A percentile compares a stretch with the other conserved stretches of the same genome.
Evolutionary conservation across 208 protist genomes (phyloP).

Genomic region (Crithidia fasciculata): DNA sequence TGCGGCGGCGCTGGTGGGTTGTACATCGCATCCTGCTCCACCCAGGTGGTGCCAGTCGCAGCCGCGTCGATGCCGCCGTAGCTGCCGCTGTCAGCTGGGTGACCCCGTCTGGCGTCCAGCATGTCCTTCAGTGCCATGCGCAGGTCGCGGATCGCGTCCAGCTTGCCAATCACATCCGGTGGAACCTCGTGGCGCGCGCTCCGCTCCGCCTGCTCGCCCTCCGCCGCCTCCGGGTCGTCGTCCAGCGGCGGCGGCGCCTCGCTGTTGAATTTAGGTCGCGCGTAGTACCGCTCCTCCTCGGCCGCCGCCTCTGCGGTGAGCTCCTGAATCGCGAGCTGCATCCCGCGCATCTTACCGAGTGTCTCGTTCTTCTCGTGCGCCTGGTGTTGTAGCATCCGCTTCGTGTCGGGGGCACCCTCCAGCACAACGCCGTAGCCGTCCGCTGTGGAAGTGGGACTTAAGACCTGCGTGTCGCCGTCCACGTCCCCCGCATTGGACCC

Average conservation of each 20-base stretch:
- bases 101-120: constrained; percentile 21
- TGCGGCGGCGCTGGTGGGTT: constrained; percentile 44
- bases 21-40: constrained; percentile 23
- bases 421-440: constrained; percentile 15
- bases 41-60: constrained; percentile 12
- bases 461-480: background rate
- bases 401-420: constrained; percentile 13
- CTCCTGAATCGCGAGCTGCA: constrained; percentile 52
- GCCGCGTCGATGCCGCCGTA: constrained; percentile 18
- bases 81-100: background rate
- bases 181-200: background rate
- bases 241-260: background rate
- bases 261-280: background rate
- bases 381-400: constrained; percentile 23
- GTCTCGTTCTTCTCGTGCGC: constrained; percentile 39
- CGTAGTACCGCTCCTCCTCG: constrained; percentile 30
- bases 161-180: constrained; percentile 10
- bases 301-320: constrained; percentile 38
- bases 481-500: background rate
- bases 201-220: background rate
- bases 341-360: constrained; percentile 51
- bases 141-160: constrained; percentile 29
- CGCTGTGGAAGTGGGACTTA: background rate
- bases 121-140: constrained; percentile 32
- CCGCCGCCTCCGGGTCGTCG: background rate